Base-by-base conservation (phyloP, 2,329 filamentous ascomycete species). In the Pyricularia sp. region DNA sequence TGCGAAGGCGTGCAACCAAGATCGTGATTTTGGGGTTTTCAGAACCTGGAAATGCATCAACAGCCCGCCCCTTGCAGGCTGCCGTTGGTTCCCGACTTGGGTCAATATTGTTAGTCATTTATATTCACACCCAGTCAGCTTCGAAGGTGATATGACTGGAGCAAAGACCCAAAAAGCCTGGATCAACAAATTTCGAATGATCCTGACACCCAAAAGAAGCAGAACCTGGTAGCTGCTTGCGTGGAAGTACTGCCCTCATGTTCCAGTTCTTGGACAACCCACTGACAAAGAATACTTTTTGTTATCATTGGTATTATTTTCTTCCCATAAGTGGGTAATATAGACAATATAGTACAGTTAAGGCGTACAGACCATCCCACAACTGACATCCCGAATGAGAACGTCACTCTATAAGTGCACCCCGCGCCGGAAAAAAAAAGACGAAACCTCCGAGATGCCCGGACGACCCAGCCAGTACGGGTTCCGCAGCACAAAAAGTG, bases 301-400 rank as follows among this genome's bases (percentile, higher is more conserved):
- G 26, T 63, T 63, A 28, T 28, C 59, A 63, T 17, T 28, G 25
- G 14, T n/a, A 63, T 28, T 63, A 63, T 63, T 63, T 63, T 26
- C 59, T 50, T 63, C 59, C 59, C 59, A 12, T 63, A 63, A 17
- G 23, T 17, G 59, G 59, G 59, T 63, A 63, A 28, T 63, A 28
- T 63, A 63, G 59, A 63, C 59, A 63, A 63, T 63, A 63, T 63
- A 28, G 59, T 63, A 63, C 59, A 63, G 25, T 63, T 50, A 28
- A 63, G 59, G 59, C 26, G 59, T 63, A 63, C 59, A 63, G 25
- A 63, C 42, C 42, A 50, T 50, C 42, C 42, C 42, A 63, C 59
- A 26, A 30, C 59, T 28, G 14, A 63, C 25, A n/a, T 63, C 59
- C 59, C 59, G 4, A 26, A 26, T 28, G 25, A 23, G 25, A 7